These are phyloP conservation scores for Salicornia ramosissima DNA, from an alignment of 148 eudicot genomes.

Conservation along the genomic window DNA sequence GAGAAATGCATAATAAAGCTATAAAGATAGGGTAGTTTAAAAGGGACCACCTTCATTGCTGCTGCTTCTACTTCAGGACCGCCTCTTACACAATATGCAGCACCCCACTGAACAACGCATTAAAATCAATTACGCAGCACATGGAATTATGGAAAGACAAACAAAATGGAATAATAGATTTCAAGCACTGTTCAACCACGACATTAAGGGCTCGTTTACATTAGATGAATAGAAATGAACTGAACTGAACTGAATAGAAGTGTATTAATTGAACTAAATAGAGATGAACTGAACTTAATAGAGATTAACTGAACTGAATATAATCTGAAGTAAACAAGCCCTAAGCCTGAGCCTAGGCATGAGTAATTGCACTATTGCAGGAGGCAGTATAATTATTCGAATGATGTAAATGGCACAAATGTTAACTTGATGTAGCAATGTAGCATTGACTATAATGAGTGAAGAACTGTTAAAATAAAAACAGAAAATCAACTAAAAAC, in stretches of 20 bases:
- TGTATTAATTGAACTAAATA: too few relatives aligned
- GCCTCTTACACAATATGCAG: conserved; percentile 85
- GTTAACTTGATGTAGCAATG: too few relatives aligned
- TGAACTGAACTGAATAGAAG: too few relatives aligned
- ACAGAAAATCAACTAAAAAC: too few relatives aligned
- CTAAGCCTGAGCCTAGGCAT: background rate
- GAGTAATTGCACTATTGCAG: background rate
- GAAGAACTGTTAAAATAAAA: too few relatives aligned
- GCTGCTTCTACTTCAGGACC: conserved; percentile 66
- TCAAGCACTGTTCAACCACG: background rate
- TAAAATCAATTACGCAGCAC: background rate
- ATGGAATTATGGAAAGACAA: background rate
- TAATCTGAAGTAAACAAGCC: too few relatives aligned
- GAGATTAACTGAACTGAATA: too few relatives aligned
- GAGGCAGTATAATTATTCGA: background rate
- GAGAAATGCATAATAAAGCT: background rate
- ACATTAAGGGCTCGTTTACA: too few relatives aligned
- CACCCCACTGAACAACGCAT: conserved; percentile 70
- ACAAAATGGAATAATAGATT: background rate
- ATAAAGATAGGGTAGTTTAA: background rate
- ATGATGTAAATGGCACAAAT: too few relatives aligned
- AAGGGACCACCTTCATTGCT: conserved; percentile 60
- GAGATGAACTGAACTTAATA: too few relatives aligned
- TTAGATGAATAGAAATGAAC: too few relatives aligned
- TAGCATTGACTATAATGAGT: too few relatives aligned